Evolutionary conservation across 2,329 filamentous ascomycete genomes (phyloP), one percentile per base, ranked within the genome.

Genomic region (Penicillium expansum): DNA sequence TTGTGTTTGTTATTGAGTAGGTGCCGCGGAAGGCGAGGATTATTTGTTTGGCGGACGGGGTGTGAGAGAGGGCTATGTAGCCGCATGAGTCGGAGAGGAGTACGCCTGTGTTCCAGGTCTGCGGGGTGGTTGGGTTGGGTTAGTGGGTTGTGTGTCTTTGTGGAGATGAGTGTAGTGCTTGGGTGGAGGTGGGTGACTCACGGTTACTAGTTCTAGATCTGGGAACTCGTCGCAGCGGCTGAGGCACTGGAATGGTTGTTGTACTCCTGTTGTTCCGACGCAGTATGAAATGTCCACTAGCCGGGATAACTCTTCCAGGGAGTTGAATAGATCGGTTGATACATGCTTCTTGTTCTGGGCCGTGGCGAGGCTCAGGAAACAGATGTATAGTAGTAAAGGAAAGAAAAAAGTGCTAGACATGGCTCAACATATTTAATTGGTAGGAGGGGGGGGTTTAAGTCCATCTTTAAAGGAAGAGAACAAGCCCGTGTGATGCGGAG

Each of bases 271-370:
- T 5, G 83, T 87, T 60, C 92, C 92, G 57, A 97, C 90, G 74
- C 94, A 99, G 76, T 97, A 97, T 47, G 91, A 81, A 58, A 97
- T 94, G 72, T 99, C 94, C 61, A 97, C 93, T 27, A 97, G 83
- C 52, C 92, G 87, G n/a, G 93, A 86, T 54, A 93, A 80, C 68
- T 96, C 90, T 74, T 97, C 92, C 14, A 99, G 85, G 18, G 90
- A 87, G 57, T 83, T 79, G 76, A 96, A 97, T 59, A 97, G 82
- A 24, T 79, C 68, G 29, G 76, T 69, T 5, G 89, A 86, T 55
- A 94, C 48, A 5, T 58, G 58, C 7, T 52, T 48, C 22, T 55
- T 52, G 48, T 56, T 52, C 14, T 56, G 39, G 35, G 55, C 54
- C 14, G 24, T 13, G 6, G 27, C 33, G 9, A 13, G 16, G 16